Conservation (phyloP, 2,329 filamentous ascomycete genomes). For the Fusarium nanum region DNA sequence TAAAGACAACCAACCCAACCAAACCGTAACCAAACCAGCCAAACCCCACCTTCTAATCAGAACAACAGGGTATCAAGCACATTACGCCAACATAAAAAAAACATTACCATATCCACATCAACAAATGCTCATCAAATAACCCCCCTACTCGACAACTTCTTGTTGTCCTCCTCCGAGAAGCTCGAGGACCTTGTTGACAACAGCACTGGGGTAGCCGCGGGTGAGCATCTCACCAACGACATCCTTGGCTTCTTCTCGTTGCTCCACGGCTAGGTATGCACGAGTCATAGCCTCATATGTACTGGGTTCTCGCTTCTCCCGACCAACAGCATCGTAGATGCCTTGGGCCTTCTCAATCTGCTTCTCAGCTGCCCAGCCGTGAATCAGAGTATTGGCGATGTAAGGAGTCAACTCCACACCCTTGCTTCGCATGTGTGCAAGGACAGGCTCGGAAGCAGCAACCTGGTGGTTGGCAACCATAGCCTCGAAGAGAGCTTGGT, state of each 20-base stretch:
- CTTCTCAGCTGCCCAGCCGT: conserved; percentile 91
- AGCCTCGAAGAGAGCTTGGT: conserved; percentile 95
- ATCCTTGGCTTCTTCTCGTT: conserved; percentile 78
- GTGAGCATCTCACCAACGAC: conserved; percentile 92
- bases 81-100: conserved; percentile 46
- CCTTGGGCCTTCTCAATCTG: conserved; percentile 81
- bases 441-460: conserved; percentile 76
- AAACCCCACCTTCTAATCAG: conserved; percentile 33
- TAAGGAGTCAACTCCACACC: conserved; percentile 92
- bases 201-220: conserved; percentile 89
- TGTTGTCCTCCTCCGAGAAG: conserved; percentile 74
- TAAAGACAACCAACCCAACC: conserved; percentile 33
- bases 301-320: conserved; percentile 88
- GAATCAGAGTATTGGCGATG: conserved; percentile 97
- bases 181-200: conserved; percentile 93
- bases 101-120: conserved; percentile 32
- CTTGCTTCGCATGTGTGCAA: conserved; percentile 78
- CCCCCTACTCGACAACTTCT: conserved; percentile 49
- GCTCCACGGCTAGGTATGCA: conserved; percentile 86
- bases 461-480: conserved; percentile 96
- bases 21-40: neutral
- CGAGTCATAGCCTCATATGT: conserved; percentile 99
- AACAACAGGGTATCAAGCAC: conserved; percentile 50
- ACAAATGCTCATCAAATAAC: conserved; percentile 9
- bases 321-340: conserved; percentile 83